These are phyloP conservation scores for Pyrus bretschneideri DNA, from an alignment of 306 rosid species.

Conservation along the genomic window DNA sequence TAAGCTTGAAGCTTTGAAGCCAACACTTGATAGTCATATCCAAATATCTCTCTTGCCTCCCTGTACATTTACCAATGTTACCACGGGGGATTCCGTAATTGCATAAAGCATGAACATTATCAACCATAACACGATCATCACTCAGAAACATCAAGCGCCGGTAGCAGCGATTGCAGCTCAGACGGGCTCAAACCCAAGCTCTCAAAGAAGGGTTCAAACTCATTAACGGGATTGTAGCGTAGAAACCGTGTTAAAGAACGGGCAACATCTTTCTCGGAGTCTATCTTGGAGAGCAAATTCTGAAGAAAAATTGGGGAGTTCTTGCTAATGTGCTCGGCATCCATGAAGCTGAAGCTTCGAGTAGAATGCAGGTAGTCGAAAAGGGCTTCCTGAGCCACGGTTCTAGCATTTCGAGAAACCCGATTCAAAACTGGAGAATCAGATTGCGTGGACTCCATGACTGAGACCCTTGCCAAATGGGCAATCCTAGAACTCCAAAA, in stretches of 20 bases:
- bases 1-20: conserved; percentile 42
- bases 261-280: conserved; percentile 28
- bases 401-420: conserved; percentile 26
- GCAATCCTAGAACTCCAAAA: conserved; percentile 12
- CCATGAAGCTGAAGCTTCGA: conserved; percentile 40
- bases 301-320: conserved; percentile 59
- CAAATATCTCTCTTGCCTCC: conserved; percentile 60
- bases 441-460: conserved; percentile 1
- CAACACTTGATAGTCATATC: conserved; percentile 38
- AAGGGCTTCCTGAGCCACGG: conserved; percentile 42
- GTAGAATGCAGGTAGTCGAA: conserved; percentile 61
- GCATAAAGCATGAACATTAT: conserved; percentile 47
- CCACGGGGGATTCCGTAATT: conserved; percentile 54
- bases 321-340: conserved; percentile 66
- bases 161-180: conserved; percentile 41
- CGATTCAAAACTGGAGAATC: conserved; percentile 13
- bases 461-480: conserved; percentile 11
- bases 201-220: conserved; percentile 81
- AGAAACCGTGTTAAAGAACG: conserved; percentile 38
- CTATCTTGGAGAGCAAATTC: conserved; percentile 30
- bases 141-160: conserved; percentile 42
- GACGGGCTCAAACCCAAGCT: conserved; percentile 56
- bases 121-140: conserved; percentile 49
- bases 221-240: conserved; percentile 65
- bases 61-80: conserved; percentile 55